Base-by-base conservation (phyloP, 176 grass and related monocot genomes). In the Oryza australiensis region DNA sequence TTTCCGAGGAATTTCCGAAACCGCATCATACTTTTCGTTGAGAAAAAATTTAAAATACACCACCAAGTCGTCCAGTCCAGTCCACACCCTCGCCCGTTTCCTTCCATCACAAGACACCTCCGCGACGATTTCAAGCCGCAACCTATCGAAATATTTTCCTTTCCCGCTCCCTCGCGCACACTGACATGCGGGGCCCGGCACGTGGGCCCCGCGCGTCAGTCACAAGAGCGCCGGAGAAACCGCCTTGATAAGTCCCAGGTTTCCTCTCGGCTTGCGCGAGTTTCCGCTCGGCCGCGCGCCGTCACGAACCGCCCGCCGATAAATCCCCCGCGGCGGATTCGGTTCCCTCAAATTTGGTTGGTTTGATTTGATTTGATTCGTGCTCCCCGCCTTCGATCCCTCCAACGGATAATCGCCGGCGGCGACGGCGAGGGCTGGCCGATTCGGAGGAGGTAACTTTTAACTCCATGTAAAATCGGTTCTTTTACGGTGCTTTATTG, bases 401-500 rank as follows among this genome's bases (percentile, higher is more conserved):
- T 60, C 78, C 65, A 45, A 13, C 53, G 68, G 16, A 10, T 9
- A 3, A 41, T 23, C 35, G 9, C 55, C 45, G 41, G 41, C 48
- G 3, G 35, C 3, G 6, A 29, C 1, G 45, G 43, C 81, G 29
- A 41, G 40, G 40, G 1, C 40, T 70, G 38, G 18, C 24, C 71
- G 64, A 11, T 70, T 38, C 14, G 24, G 14, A 76, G 30, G 64
- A 64, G 82, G 87, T 85, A 68, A 18, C 5, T 9, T 79, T 9
- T 74, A 72, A 10, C 6, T 12, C 43, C 22, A 4, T 3, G 53
- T 40, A 22, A 40, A 30, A 29, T 30, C 9, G 20, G 15, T 16
- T 5, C n/a, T 18, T 26, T 37, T 33, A n/a, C 13, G 62, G 73
- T 30, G 82, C 22, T 51, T 85, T 75, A 6, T 75, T 53, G 5